Evolutionary conservation across 306 rosid genomes (phyloP), one percentile per base, ranked within the genome.

Genomic region (Fragaria vesca): DNA sequence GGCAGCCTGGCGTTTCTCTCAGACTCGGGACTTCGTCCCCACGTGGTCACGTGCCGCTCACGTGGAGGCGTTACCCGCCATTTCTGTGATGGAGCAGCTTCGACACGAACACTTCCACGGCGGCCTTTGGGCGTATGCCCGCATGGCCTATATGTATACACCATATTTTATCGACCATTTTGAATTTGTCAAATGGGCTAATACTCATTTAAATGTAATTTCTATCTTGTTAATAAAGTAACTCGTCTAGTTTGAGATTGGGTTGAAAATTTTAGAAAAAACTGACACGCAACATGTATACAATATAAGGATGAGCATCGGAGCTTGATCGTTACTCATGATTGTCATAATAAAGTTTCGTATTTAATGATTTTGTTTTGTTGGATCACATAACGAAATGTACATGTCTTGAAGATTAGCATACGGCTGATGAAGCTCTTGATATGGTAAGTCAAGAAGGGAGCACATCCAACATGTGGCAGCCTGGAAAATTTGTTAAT

Each of bases 31-130:
- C 43, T 40, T 1, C 40, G 10, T 18, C 60, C 78, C 80, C 88
- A 87, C 81, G 88, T 87, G 85, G 73, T 77, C 90, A 86, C 88
- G 83, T 86, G 91, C 62, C 15, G 1, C 0, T 66, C 71, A 66
- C 47, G 28, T 38, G 46, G 0, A 16, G 9, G 28, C 6, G 20
- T 36, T 8, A 18, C 10, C 20, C 6, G 13, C 71, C 21, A 66
- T 4, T 2, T 32, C 46, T 11, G 54, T 48, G 6, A 47, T 47
- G 6, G 54, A 21, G 5, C 32, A 8, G 47, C 17, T 0, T 0
- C 18, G 17, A 13, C 67, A 3, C 13, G 45, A 15, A 65, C 21
- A 65, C 34, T 65, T 65, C 24, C 6, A 65, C 69, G 69, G 69
- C 20, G 42, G 43, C 8, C 18, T 61, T 61, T 26, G 4, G 45